Percentiles rank a stretch among this genome's conserved stretches.
phyloP scores from a whole-genome alignment of 2,329 filamentous ascomycete genomes.

The Ophiostoma tasmaniense region DNA sequence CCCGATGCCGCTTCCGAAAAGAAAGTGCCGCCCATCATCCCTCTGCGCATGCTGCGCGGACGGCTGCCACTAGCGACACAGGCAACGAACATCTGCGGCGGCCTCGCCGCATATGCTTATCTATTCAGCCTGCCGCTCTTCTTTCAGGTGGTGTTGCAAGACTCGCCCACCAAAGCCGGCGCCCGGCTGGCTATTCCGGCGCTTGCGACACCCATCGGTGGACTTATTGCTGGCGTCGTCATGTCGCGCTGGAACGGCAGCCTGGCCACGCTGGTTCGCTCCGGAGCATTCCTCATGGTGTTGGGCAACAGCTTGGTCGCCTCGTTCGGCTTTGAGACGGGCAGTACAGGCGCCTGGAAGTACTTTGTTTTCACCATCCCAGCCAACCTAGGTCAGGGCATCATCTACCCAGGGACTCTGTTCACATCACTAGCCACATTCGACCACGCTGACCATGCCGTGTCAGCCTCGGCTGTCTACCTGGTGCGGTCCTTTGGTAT shows the following conservation, averaged over 20 bases:
- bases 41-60: conserved; percentile 46
- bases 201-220: background rate
- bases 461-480: conserved; percentile 36
- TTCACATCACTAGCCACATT: conserved; percentile 57
- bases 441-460: conserved; percentile 38
- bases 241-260: background rate
- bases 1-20: conserved; percentile 30
- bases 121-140: background rate
- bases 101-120: conserved; percentile 51
- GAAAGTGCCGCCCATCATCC: conserved; percentile 38
- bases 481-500: conserved; percentile 54
- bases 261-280: background rate
- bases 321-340: background rate
- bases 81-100: conserved; percentile 50
- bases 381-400: background rate
- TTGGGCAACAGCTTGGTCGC: background rate
- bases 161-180: background rate
- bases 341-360: background rate
- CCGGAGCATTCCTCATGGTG: background rate
- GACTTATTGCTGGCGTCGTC: background rate
- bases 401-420: conserved; percentile 43
- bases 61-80: conserved; percentile 46
- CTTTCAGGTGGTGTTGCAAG: background rate
- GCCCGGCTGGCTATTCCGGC: background rate
- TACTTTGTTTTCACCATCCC: background rate